phyloP scores from a whole-genome alignment of 208 protist species.

The Phytomonas sp. region DNA sequence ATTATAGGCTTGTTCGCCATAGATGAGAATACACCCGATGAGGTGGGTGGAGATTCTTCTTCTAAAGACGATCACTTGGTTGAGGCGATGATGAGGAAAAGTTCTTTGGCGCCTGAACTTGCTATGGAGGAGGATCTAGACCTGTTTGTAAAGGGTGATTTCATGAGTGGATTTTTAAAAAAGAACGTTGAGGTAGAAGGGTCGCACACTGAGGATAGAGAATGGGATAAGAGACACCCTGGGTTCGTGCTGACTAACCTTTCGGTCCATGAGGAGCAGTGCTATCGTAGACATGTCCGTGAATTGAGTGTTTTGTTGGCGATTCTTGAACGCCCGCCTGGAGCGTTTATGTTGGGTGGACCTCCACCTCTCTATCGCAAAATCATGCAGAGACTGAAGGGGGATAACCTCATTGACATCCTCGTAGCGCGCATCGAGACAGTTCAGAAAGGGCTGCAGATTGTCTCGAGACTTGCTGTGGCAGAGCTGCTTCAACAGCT shows the following conservation, averaged over 20 bases:
- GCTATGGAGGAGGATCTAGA: background rate
- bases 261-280: background rate
- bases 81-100: background rate
- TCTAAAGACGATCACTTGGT: background rate
- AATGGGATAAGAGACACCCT: background rate
- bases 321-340: background rate
- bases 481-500: background rate
- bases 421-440: background rate
- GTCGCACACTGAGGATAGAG: background rate
- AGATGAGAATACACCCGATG: background rate
- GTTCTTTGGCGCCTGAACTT: background rate
- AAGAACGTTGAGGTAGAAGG: background rate
- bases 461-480: background rate
- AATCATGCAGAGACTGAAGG: background rate
- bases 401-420: background rate
- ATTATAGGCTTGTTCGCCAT: background rate
- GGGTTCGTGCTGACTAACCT: background rate
- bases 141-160: background rate
- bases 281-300: background rate
- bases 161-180: background rate
- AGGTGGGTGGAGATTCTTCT: background rate
- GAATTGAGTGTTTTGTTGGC: slow-evolving; percentile 1
- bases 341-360: background rate
- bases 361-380: background rate
- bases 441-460: background rate